phyloP scores from a whole-genome alignment of 179 eudicot genomes.

The Dionaea muscipula region DNA sequence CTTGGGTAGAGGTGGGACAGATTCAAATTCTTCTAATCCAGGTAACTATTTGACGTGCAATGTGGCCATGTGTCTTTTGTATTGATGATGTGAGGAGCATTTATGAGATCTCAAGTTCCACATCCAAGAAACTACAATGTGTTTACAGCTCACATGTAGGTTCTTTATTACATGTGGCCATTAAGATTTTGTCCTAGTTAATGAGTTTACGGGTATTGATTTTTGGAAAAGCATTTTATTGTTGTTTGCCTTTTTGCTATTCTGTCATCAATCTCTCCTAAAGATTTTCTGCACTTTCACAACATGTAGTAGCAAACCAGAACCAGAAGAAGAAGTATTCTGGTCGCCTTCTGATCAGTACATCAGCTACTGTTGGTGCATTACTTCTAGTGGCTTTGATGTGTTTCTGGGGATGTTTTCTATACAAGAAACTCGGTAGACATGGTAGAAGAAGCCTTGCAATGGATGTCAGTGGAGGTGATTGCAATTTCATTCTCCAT shows the following conservation, averaged over 20 bases:
- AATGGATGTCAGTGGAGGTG: constrained; percentile 84
- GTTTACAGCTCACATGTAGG: background rate
- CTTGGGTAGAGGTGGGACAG: constrained; percentile 24
- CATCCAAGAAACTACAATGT: background rate
- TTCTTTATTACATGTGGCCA: background rate
- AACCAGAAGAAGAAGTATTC: constrained; percentile 52
- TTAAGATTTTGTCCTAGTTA: too few species aligned
- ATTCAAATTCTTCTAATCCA: constrained; percentile 30
- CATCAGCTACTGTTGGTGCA: constrained; percentile 93
- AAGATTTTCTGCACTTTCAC: background rate
- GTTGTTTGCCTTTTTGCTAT: background rate
- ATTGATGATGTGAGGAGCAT: too few species aligned
- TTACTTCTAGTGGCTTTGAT: constrained; percentile 88
- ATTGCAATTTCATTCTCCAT: background rate
- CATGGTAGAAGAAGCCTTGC: constrained; percentile 62
- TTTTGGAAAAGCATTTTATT: background rate
- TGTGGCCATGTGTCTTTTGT: too few species aligned
- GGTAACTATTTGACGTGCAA: constrained; percentile 21
- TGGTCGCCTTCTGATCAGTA: constrained; percentile 72
- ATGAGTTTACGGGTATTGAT: too few species aligned
- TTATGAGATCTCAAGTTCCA: background rate
- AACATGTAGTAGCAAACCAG: constrained; percentile 29
- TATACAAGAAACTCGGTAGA: constrained; percentile 91
- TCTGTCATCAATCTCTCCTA: background rate
- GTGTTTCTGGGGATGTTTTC: constrained; percentile 98